Base-by-base conservation (phyloP, 768 basidiomycete species). In the Tremella mesenterica region DNA sequence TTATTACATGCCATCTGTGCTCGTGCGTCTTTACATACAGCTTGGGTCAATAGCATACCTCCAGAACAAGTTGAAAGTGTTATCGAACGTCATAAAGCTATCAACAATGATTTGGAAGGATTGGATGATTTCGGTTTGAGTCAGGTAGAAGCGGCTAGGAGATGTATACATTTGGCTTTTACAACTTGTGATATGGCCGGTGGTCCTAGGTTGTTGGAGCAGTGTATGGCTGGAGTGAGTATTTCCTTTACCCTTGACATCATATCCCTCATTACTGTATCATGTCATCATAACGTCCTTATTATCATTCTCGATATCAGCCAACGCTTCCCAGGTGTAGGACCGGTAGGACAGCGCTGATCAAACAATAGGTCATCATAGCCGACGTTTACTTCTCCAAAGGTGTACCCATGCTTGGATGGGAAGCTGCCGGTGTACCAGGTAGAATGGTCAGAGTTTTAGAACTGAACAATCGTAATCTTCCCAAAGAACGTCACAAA, bases 1-100 rank as follows among this genome's bases (percentile, higher is more conserved):
- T 73, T 89, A 34, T 78, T 92, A 0, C 88, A 92, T 65, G 86
- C 86, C n/a, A 85, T 92, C 46, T 88, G 87, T 71, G 88, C 86
- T 1, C 77, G 84, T 30, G 83, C 85, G 14, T 83, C 85, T 53
- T 74, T 84, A 20, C 88, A 87, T 59, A 87, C 85, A 1, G 81
- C 83, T 14, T 83, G 67, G 56, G 71, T 73, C 44, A 61, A 62
- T 36, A 64, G 62, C 3, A 44, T 64, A 26, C 57, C 81, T 2
- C 63, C 67, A 2, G 56, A 65, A 28, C 20, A 50, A 4, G 46
- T 64, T n/a, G 61, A 65, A 29, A 50, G 44, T 16, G 41, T 52
- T 28, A 44, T 61, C 33, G 29, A 54, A 45, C 18, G 52, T 26
- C 33, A 59, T 36, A 44, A 56, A 20, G 16, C 44, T 13, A 39